A percentile compares a stretch with the other conserved stretches of the same genome.
Conservation (phyloP, 2,329 filamentous ascomycete species). For the Metarhizium brunneum region DNA sequence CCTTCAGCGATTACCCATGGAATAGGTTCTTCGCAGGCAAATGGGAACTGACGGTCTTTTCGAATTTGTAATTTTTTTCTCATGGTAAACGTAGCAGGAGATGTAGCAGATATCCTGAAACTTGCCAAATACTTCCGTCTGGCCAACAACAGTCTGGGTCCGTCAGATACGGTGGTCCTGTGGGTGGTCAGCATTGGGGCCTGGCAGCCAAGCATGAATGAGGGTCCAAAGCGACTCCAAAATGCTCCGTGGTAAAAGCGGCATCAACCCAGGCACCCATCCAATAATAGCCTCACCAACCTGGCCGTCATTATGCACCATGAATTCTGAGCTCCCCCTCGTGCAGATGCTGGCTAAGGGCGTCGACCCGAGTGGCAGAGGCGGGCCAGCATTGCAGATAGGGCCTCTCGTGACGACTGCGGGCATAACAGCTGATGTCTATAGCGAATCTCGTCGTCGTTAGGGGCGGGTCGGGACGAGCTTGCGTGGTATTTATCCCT, state of each 20-base stretch:
- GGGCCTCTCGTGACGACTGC: constrained; percentile 2
- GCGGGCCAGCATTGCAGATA: not conserved
- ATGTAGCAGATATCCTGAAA: too few species aligned
- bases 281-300: constrained; percentile 1
- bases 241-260: not conserved
- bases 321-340: not conserved
- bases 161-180: too few species aligned
- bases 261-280: not conserved
- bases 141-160: too few species aligned
- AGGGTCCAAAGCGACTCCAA: too few species aligned
- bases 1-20: too few species aligned
- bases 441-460: constrained; percentile 1
- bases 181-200: not conserved
- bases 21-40: too few species aligned
- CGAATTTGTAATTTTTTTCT: too few species aligned
- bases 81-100: too few species aligned
- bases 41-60: too few species aligned
- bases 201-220: too few species aligned
- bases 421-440: constrained; percentile 3
- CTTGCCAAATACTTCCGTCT: too few species aligned
- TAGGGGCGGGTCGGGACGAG: not conserved
- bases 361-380: not conserved
- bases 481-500: not conserved
- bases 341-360: not conserved
- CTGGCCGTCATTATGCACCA: not conserved